A percentile compares a stretch with the other conserved stretches of the same genome.
Conservation (phyloP, 176 grass and related monocot genomes). For the Ensete ventricosum region DNA sequence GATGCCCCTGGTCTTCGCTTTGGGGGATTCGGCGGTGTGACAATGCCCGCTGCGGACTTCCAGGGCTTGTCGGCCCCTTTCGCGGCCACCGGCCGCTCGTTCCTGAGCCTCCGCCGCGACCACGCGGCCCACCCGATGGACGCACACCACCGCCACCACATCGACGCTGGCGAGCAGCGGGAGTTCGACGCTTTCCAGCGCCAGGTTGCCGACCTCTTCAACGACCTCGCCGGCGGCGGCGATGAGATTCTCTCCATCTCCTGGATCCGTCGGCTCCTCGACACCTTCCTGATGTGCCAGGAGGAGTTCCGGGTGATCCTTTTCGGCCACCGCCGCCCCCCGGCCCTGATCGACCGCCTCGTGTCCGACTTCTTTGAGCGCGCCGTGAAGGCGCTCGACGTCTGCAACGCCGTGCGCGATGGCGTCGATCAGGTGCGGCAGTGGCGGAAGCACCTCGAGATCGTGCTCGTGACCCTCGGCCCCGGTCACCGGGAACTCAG, state of each 20-base stretch:
- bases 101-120: constrained; percentile 57
- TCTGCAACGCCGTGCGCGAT: constrained; percentile 83
- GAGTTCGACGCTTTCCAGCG: constrained; percentile 69
- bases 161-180: constrained; percentile 22
- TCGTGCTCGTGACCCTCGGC: constrained; percentile 41
- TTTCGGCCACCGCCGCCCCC: constrained; percentile 27
- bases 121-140: constrained; percentile 32
- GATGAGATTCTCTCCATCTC: constrained; percentile 38
- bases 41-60: constrained; percentile 81
- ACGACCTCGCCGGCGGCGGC: constrained; percentile 22
- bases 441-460: constrained; percentile 71
- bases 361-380: constrained; percentile 64
- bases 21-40: constrained; percentile 22
- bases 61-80: constrained; percentile 55
- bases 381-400: constrained; percentile 82
- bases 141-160: constrained; percentile 1
- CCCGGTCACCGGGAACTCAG: constrained; percentile 21
- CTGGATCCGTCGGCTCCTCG: constrained; percentile 75
- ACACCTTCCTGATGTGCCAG: constrained; percentile 54
- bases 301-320: constrained; percentile 53
- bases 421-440: constrained; percentile 63
- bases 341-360: constrained; percentile 28
- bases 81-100: constrained; percentile 53
- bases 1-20: constrained; percentile 9
- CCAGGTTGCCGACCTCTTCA: constrained; percentile 37